Evolutionary conservation across 2,329 filamentous ascomycete species (phyloP), one percentile per base, ranked within the genome.

Genomic region (Cladosporium cucumerinum): DNA sequence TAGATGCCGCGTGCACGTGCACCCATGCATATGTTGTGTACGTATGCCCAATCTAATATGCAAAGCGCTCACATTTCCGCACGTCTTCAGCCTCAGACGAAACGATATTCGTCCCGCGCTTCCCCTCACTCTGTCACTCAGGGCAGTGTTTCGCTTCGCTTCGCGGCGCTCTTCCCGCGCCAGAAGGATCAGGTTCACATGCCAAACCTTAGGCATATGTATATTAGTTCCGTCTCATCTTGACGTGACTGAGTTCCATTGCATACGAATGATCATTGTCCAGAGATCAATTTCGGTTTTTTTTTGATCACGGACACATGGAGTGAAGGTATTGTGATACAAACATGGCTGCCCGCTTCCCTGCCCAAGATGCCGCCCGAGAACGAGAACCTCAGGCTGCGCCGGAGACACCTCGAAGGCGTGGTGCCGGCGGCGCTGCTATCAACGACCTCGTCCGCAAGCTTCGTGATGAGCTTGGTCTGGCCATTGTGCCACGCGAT

Each of bases 141-240:
- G 39, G 55, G 55, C 34, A 58, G 32, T 26, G 8, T 58, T 58
- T 36, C 55, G 55, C 55, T 58, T 58, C 55, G 32, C 55, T 34
- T 34, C 32, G 51, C 26, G 30, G 25, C 51, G 26, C 55, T 8
- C 34, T n/a, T 34, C 34, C 55, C 32, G 32, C 21, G 8, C 34
- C 55, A 3, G 49, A 54, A 32, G 51, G 26, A 32, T 21, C 51
- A 1, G 39, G 39, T 21, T 46, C 39, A 46, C n/a, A 46, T 21
- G 39, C n/a, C n/a, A 46, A 46, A 46, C 39, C 39, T 32, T 32
- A 30, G 26, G 51, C 51, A 54, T 21, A 32, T 54, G 18, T 32
- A 21, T 46, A 23, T 46, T 46, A 21, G n/a, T 46, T 46, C 12
- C 39, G 8, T 46, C n/a, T 46, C n/a, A 21, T 46, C n/a, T 8